Base-by-base conservation (phyloP, 2,329 filamentous ascomycete species). In the Colletotrichum sp. region DNA sequence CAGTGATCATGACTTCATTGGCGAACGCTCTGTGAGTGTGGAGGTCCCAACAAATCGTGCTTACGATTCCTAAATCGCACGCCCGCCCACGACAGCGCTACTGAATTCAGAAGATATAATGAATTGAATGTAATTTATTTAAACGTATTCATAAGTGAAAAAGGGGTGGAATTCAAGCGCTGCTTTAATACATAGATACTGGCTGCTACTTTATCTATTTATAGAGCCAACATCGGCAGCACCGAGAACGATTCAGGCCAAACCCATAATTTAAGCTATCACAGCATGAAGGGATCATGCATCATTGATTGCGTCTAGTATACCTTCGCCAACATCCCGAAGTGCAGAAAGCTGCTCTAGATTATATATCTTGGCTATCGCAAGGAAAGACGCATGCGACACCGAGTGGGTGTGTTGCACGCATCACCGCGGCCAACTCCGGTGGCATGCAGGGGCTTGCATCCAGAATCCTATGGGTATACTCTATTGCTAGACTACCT, bases 271-370 rank as follows among this genome's bases (percentile, higher is more conserved):
- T 52, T 52, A 21, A 52, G 6, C 44, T 52, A 52, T 52, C n/a
- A 52, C 44, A 21, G 10, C 6, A 21, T 21, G 44, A 52, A 21
- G 44, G n/a, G 12, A 13, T 24, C 44, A 52, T 52, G 44, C 44
- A 21, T 21, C 6, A 52, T 52, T 52, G 44, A 52, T 21, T 52
- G 10, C n/a, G 12, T 21, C n/a, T 52, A 13, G 44, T 24, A 21
- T 2, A 21, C 10, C 10, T 52, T 52, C n/a, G 1, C 12, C 4
- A 21, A 21, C 4, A 21, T 13, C 3, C 0, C 12, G 5, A 52
- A 5, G 44, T 52, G 44, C 44, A 24, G n/a, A 52, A 15, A 52
- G n/a, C 12, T 52, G 6, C n/a, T 52, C 3, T 21, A 52, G 44
- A 52, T 13, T 15, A 6, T 12, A 21, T 4, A 21, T 1, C 44